A percentile compares a stretch with the other conserved stretches of the same genome.
Conservation (phyloP, 495 filamentous ascomycete species). For the Pyronema omphalodes region DNA sequence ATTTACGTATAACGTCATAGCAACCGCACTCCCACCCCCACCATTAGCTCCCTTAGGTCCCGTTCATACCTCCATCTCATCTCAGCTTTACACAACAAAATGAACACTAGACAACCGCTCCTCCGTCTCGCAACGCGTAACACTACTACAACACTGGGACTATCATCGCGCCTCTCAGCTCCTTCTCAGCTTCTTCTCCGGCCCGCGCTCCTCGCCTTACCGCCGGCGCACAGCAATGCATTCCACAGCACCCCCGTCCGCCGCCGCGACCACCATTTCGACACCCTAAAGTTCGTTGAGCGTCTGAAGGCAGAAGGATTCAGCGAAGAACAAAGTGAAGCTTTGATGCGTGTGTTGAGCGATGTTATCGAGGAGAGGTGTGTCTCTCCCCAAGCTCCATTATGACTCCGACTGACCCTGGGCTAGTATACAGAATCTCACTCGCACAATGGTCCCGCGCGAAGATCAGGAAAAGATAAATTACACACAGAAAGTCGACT, state of each 20-base stretch:
- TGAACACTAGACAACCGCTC: too few species aligned
- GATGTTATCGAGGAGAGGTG: slow-evolving; percentile 92
- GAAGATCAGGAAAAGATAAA: slow-evolving; percentile 75
- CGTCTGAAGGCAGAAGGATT: slow-evolving; percentile 80
- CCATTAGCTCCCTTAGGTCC: too few species aligned
- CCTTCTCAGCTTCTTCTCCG: not conserved
- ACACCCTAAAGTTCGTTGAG: slow-evolving; percentile 93
- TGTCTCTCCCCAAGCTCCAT: not conserved
- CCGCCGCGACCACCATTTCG: slow-evolving; percentile 79
- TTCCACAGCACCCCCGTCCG: slow-evolving; percentile 52
- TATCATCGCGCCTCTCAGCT: not conserved
- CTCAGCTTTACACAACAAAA: too few species aligned
- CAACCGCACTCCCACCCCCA: too few species aligned
- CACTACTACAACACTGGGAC: not conserved
- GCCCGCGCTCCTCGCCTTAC: not conserved
- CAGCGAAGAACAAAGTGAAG: slow-evolving; percentile 82
- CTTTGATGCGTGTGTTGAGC: slow-evolving; percentile 92
- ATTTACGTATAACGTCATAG: too few species aligned
- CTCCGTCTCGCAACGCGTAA: not conserved
- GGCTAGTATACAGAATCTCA: slow-evolving; percentile 79
- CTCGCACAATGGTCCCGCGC: slow-evolving; percentile 94
- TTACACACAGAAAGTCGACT: slow-evolving; percentile 98
- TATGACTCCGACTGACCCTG: not conserved
- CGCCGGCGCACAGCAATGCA: not conserved
- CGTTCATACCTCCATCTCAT: too few species aligned